Conservation (phyloP, 2,329 filamentous ascomycete genomes). For the Diaporthe helianthi region DNA sequence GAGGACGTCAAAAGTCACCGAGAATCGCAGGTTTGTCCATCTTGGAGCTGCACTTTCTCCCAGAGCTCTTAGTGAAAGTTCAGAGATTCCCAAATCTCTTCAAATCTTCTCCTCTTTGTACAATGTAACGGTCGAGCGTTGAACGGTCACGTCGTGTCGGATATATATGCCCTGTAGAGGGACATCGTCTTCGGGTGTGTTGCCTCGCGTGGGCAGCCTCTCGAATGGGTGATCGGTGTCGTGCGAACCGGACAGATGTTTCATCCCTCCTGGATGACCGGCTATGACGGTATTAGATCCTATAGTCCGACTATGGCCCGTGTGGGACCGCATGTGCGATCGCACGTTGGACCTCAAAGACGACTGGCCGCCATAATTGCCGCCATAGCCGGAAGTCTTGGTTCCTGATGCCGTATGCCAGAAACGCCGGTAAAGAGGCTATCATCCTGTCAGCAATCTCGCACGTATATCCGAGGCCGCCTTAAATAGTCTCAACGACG, state of each 20-base stretch:
- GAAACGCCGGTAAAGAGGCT: conserved; percentile 15
- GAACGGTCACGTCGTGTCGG: conserved; percentile 4
- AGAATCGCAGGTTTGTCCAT: background rate
- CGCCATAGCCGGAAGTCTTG: background rate
- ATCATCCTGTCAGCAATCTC: background rate
- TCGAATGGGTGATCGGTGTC: background rate
- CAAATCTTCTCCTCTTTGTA: conserved; percentile 1
- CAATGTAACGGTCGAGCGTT: background rate
- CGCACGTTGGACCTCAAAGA: conserved; percentile 8
- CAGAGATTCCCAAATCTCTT: background rate
- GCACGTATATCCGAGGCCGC: too few relatives aligned
- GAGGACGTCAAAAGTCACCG: background rate
- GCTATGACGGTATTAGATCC: conserved; percentile 1
- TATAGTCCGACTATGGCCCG: background rate
- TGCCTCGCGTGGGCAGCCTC: background rate
- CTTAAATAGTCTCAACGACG: too few relatives aligned
- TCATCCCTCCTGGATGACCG: background rate
- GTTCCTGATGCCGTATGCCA: background rate
- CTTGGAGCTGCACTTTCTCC: background rate
- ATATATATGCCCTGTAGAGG: conserved; percentile 1
- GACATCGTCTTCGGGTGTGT: background rate
- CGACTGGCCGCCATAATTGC: background rate
- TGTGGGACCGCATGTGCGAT: conserved; percentile 2
- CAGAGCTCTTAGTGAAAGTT: background rate
- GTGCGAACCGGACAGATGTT: background rate